These are phyloP conservation scores for Fusarium staphyleae DNA, from an alignment of 2,329 filamentous ascomycete species.

Conservation along the genomic window DNA sequence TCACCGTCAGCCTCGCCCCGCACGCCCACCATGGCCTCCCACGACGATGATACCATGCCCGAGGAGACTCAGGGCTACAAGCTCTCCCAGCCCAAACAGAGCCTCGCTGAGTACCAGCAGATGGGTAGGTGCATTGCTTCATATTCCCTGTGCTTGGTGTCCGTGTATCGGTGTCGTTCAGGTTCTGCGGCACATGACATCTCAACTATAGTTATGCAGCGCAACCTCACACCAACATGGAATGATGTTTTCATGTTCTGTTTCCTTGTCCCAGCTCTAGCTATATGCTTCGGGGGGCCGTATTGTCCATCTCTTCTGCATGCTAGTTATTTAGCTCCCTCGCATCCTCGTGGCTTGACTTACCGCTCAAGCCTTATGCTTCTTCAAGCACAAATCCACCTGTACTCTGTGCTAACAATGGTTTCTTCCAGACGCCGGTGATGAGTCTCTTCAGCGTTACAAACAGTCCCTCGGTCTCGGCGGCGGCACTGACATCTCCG, in stretches of 20 bases:
- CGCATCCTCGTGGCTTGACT: neutral
- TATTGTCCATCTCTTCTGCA: neutral
- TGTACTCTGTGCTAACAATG: slow-evolving; percentile 29
- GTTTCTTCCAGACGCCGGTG: slow-evolving; percentile 64
- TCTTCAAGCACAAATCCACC: neutral
- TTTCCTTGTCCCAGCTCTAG: neutral
- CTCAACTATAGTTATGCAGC: slow-evolving; percentile 9
- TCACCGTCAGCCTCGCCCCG: slow-evolving; percentile 24
- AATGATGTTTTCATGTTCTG: slow-evolving; percentile 12
- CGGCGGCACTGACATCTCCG: slow-evolving; percentile 73
- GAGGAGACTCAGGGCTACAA: slow-evolving; percentile 96
- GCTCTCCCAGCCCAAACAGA: slow-evolving; percentile 96
- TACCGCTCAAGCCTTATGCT: neutral
- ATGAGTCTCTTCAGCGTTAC: slow-evolving; percentile 96
- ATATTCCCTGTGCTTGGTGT: neutral
- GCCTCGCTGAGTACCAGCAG: slow-evolving; percentile 90
- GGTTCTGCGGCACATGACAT: slow-evolving; percentile 21
- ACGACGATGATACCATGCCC: slow-evolving; percentile 81
- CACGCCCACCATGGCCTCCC: slow-evolving; percentile 66
- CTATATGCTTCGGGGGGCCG: slow-evolving; percentile 1
- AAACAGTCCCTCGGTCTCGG: slow-evolving; percentile 93
- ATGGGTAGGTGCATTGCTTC: slow-evolving; percentile 70
- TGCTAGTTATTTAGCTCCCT: too few relatives aligned
- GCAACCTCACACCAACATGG: slow-evolving; percentile 19
- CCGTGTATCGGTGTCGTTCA: slow-evolving; percentile 3